A percentile compares a stretch with the other conserved stretches of the same genome.
phyloP scores from a whole-genome alignment of 2,329 filamentous ascomycete species.

The Trichophyton rubrum region DNA sequence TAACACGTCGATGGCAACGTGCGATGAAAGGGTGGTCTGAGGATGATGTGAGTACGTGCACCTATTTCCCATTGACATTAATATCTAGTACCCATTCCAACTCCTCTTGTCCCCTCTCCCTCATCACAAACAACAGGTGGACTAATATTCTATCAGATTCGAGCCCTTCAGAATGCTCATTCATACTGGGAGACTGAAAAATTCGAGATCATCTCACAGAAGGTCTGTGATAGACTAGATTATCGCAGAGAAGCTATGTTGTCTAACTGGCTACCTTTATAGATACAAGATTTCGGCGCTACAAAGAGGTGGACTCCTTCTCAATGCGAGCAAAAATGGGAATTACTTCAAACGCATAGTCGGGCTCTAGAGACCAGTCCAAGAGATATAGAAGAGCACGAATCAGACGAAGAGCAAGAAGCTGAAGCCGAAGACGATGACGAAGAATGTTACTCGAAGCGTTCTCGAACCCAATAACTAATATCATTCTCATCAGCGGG shows the following conservation, averaged over 20 bases:
- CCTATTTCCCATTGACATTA: not conserved
- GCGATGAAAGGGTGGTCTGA: conserved; percentile 30
- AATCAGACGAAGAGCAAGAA: conserved; percentile 2
- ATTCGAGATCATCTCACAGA: conserved; percentile 28
- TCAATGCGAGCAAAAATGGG: conserved; percentile 23
- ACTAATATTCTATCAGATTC: conserved; percentile 18
- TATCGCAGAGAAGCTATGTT: not conserved
- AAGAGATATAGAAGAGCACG: not conserved
- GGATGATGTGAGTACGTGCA: conserved; percentile 34
- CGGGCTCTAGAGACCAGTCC: not conserved
- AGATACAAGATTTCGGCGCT: conserved; percentile 25
- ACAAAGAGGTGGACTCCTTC: conserved; percentile 23
- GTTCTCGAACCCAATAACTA: not conserved
- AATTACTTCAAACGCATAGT: conserved; percentile 7
- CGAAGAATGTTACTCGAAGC: conserved; percentile 5
- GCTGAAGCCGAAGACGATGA: conserved; percentile 6
- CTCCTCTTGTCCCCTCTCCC: not conserved
- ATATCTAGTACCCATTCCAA: not conserved
- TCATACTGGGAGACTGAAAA: conserved; percentile 29
- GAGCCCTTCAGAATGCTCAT: conserved; percentile 26
- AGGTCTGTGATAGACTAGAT: conserved; percentile 18
- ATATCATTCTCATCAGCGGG: not conserved
- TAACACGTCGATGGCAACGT: conserved; percentile 22
- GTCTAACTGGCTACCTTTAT: conserved; percentile 5
- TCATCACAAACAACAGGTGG: not conserved